Base-by-base conservation (phyloP, 1,139 yeast genomes). In the Geotrichum aggregatum region DNA sequence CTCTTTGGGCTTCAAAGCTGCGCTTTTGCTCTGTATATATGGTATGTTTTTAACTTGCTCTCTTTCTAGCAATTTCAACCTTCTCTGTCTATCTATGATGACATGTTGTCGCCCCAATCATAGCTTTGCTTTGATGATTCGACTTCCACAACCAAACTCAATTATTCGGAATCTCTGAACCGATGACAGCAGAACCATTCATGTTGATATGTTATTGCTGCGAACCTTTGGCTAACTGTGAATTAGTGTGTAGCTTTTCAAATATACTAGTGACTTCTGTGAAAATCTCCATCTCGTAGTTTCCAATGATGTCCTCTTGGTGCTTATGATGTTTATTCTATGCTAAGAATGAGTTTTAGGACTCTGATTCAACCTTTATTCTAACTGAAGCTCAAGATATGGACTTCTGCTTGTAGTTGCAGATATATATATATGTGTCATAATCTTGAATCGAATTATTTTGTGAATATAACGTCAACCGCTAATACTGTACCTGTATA, bases 281-380 rank as follows among this genome's bases (percentile, higher is more conserved):
- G n/a, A 14, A 18, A 16, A 14, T 16, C 3, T 35, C 11, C 4
- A 35, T 16, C 19, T 16, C 13, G 21, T 14, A 5, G 18, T 35
- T 24, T 24, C 28, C 28, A 5, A 8, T 24, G 28, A 24, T 24
- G n/a, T n/a, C 22, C 22, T 36, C 41, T 36, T 14, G 46, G 19
- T 19, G 46, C 46, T 43, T 18, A 43, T 43, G 46, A 43, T 43
- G 46, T 31, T 28, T 18, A 30, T 43, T 43, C 46, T 43, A 43
- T 43, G 46, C 46, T 43, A 43, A 43, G 31, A 35, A 24, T 43
- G 46, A 43, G 18, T 19, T n/a, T 14, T 43, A 5, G n/a, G 11
- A 14, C 14, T 26, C 36, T 43, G 46, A 43, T 43, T 24, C 13
- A 14, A 30, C 16, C 38, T 30, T n/a, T 31, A 31, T 43, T 31